phyloP scores from a whole-genome alignment of 2,329 filamentous ascomycete genomes.

The Colletotrichum sp. region DNA sequence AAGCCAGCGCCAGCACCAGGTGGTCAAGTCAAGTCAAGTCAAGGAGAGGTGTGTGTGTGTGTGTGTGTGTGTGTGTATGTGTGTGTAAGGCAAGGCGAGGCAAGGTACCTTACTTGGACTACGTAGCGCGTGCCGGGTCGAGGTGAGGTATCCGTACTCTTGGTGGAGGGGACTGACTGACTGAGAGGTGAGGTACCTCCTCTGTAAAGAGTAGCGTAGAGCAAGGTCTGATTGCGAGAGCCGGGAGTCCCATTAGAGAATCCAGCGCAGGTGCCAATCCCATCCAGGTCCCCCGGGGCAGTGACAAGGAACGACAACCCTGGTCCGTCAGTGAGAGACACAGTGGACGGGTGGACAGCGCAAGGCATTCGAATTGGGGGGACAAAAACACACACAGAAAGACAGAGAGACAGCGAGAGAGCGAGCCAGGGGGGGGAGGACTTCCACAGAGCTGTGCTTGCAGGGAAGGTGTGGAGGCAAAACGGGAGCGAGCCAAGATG shows the following conservation, averaged over 20 bases:
- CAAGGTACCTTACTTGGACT: not conserved
- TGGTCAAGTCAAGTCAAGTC: not conserved
- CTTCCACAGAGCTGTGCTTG: not conserved
- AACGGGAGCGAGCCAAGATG: slow-evolving; percentile 21
- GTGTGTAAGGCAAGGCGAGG: not conserved
- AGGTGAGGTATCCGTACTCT: not conserved
- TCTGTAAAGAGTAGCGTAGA: not conserved
- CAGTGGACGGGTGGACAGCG: not conserved
- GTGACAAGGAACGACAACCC: not conserved
- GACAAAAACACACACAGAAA: not conserved
- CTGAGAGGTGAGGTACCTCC: not conserved
- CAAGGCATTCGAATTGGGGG: not conserved
- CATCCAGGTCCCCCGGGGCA: not conserved
- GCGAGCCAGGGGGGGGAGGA: not conserved
- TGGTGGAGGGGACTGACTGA: not conserved
- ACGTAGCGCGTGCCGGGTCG: not conserved
- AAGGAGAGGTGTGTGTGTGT: not conserved
- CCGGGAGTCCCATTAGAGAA: not conserved
- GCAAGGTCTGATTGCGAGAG: not conserved
- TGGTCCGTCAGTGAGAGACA: not conserved
- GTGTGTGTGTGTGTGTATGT: no score
- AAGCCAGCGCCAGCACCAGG: not conserved
- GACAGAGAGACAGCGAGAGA: not conserved
- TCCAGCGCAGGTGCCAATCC: not conserved
- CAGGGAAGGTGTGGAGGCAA: slow-evolving; percentile 17